A percentile compares a stretch with the other conserved stretches of the same genome.
Conservation (phyloP, 2,329 filamentous ascomycete genomes). For the Colletotrichum aenigma region DNA sequence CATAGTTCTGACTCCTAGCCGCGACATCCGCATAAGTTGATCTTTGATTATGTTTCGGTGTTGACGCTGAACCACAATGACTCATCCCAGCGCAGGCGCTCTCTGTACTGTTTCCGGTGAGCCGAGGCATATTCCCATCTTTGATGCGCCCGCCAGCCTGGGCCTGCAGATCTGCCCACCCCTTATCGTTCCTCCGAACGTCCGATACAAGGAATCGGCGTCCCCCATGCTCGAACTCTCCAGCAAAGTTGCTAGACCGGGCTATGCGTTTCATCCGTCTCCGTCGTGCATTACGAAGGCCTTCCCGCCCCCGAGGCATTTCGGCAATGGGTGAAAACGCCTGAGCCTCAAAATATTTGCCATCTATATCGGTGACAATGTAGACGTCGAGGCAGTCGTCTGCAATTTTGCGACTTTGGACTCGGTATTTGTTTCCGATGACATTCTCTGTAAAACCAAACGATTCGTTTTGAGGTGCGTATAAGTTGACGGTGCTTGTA, state of each 20-base stretch:
- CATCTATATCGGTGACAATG: not conserved
- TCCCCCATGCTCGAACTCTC: not conserved
- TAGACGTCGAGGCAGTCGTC: not conserved
- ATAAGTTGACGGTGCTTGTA: too few species aligned
- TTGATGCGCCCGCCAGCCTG: not conserved
- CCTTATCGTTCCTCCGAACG: not conserved
- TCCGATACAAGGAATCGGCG: not conserved
- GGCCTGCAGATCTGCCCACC: not conserved
- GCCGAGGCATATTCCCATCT: not conserved
- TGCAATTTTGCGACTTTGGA: not conserved
- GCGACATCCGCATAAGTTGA: not conserved
- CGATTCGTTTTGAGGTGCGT: too few species aligned
- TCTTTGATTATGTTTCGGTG: not conserved
- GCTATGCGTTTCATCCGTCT: not conserved
- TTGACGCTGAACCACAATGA: too few species aligned
- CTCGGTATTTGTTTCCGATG: not conserved
- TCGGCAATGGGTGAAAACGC: not conserved
- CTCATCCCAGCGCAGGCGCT: not conserved
- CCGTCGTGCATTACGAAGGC: not conserved
- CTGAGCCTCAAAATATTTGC: not conserved
- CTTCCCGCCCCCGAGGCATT: not conserved
- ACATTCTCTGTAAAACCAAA: not conserved
- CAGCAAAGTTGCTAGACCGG: not conserved
- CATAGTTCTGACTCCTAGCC: not conserved
- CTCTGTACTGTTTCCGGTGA: too few species aligned